Conservation (phyloP, 768 basidiomycete species). For the Tephrocybe rancida region DNA sequence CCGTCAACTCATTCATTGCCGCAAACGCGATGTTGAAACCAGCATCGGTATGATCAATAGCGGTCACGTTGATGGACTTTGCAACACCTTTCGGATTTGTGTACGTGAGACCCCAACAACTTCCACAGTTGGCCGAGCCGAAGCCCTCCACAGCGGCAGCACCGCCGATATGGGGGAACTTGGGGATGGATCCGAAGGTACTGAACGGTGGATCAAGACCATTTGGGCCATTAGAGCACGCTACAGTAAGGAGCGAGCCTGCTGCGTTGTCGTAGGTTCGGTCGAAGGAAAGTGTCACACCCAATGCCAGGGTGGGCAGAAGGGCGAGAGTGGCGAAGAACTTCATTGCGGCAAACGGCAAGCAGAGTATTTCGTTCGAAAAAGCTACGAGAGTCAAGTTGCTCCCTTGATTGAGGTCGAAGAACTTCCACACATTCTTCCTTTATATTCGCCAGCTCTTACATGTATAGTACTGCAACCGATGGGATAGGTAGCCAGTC, state of each 20-base stretch:
- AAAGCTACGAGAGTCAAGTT: neutral
- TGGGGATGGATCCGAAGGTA: conserved; percentile 47
- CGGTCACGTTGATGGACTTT: conserved; percentile 43
- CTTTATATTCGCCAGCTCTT: neutral
- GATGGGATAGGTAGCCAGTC: too few relatives aligned
- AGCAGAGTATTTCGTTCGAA: too few relatives aligned
- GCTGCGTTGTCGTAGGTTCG: conserved; percentile 38
- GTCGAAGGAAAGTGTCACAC: conserved; percentile 35
- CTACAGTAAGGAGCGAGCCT: conserved; percentile 36
- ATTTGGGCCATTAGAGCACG: conserved; percentile 50
- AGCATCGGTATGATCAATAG: conserved; percentile 38
- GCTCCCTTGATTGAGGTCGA: neutral
- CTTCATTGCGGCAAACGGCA: conserved; percentile 29
- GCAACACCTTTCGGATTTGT: conserved; percentile 22
- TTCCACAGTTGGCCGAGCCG: conserved; percentile 50
- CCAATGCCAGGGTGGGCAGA: conserved; percentile 8
- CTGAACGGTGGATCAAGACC: conserved; percentile 43
- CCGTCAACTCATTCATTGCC: conserved; percentile 38
- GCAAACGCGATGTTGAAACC: conserved; percentile 28
- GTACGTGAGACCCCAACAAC: conserved; percentile 57
- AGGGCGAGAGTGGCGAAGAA: conserved; percentile 26
- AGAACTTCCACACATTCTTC: neutral
- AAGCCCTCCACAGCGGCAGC: conserved; percentile 44
- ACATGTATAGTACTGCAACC: neutral
- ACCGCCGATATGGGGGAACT: conserved; percentile 57